phyloP scores from a whole-genome alignment of 2,329 filamentous ascomycete species.

The Cladosporium sp. region DNA sequence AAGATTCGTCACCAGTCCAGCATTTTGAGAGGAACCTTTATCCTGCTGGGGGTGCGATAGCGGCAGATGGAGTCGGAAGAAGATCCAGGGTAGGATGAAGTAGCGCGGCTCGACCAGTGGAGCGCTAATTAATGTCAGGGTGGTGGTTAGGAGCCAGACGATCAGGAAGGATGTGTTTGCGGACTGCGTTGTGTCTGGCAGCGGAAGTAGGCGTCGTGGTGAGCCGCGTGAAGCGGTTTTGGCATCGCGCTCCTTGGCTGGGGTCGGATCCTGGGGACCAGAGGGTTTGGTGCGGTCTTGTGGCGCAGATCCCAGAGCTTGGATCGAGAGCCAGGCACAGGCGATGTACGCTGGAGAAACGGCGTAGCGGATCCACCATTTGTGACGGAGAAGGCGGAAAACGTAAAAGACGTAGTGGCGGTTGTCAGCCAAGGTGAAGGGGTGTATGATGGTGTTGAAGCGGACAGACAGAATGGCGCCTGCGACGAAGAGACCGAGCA shows the following conservation, averaged over 20 bases:
- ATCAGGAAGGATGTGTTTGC: slow-evolving; percentile 54
- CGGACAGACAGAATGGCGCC: slow-evolving; percentile 58
- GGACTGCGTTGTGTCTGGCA: slow-evolving; percentile 30
- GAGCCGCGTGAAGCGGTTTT: slow-evolving; percentile 19
- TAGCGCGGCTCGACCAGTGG: slow-evolving; percentile 94
- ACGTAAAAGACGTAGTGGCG: slow-evolving; percentile 97
- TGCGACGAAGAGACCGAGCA: slow-evolving; percentile 40
- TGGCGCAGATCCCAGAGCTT: slow-evolving; percentile 52
- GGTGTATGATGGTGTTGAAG: slow-evolving; percentile 91
- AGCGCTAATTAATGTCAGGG: slow-evolving; percentile 79
- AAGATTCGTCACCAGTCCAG: slow-evolving; percentile 12
- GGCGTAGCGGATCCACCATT: slow-evolving; percentile 47
- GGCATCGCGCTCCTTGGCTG: neutral
- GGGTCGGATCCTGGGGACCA: neutral
- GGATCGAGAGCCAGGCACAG: slow-evolving; percentile 68
- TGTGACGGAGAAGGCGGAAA: slow-evolving; percentile 74
- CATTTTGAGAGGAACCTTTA: neutral
- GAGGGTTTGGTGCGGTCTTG: slow-evolving; percentile 11
- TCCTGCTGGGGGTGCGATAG: neutral
- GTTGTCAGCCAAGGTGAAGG: slow-evolving; percentile 95
- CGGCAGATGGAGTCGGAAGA: slow-evolving; percentile 83
- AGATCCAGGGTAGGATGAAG: slow-evolving; percentile 91
- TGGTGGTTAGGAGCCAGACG: slow-evolving; percentile 67
- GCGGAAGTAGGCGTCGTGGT: slow-evolving; percentile 19
- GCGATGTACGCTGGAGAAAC: slow-evolving; percentile 67